Percentiles rank a stretch among this genome's conserved stretches.
Evolutionary conservation across 1,139 yeast species (phyloP).

Genomic region (Diutina rugosa): DNA sequence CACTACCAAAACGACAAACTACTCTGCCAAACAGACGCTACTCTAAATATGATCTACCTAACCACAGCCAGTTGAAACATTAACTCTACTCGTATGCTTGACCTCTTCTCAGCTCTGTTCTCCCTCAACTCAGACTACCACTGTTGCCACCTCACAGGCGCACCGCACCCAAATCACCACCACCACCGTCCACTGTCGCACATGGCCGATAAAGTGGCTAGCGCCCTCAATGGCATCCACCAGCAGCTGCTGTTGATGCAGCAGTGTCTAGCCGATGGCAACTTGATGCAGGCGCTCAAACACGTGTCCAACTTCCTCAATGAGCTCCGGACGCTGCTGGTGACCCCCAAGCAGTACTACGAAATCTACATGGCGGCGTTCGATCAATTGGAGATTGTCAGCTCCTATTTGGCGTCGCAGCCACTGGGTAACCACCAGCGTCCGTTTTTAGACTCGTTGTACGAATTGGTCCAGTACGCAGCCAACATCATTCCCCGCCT

Average conservation of each 20-base stretch:
- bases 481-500: slow-evolving; percentile 87
- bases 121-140: neutral
- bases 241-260: slow-evolving; percentile 72
- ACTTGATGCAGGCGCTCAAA: slow-evolving; percentile 74
- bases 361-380: slow-evolving; percentile 79
- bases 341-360: slow-evolving; percentile 87
- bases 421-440: slow-evolving; percentile 22
- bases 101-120: neutral
- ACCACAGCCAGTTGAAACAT: too few species aligned
- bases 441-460: slow-evolving; percentile 69
- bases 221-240: slow-evolving; percentile 34
- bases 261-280: slow-evolving; percentile 58
- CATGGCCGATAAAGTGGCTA: neutral
- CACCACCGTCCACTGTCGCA: neutral
- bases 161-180: neutral
- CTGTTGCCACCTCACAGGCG: neutral
- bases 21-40: too few species aligned
- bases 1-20: too few species aligned
- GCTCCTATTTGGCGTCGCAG: slow-evolving; percentile 50
- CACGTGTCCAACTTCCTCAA: slow-evolving; percentile 76
- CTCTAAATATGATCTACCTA: too few species aligned
- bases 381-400: slow-evolving; percentile 66
- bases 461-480: slow-evolving; percentile 90
- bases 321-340: slow-evolving; percentile 63
- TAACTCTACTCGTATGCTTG: too few species aligned